Base-by-base conservation (phyloP, 2,329 filamentous ascomycete genomes). In the Nothopassalora personata region DNA sequence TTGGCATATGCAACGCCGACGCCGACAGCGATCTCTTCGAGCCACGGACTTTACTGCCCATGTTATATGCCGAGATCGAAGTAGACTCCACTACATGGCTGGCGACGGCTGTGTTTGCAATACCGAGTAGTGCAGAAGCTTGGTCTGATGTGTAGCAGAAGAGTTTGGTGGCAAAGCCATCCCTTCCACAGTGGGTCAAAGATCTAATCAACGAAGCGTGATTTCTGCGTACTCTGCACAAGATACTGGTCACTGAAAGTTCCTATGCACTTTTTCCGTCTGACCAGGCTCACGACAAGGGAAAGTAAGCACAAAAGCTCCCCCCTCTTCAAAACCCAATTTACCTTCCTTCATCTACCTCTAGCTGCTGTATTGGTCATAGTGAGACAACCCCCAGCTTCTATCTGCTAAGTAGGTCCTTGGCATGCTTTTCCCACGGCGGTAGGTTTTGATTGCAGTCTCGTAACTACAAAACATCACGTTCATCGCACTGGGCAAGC, bases 11-110 rank as follows among this genome's bases (percentile, higher is more conserved):
- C 51, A 85, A 90, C 58, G 87, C 88, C 10, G 89, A 92, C 70
- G 88, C 89, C 6, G 91, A 92, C 75, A 88, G 86, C 51, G 92
- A 92, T 73, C 75, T 92, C 34, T 79, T 91, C 2, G 86, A 90
- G 74, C 84, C 85, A 59, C 77, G 89, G 59, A 90, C 87, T 4
- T 80, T 88, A 46, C 82, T 92, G 65, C 89, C 89, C 27, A 86
- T 86, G 31, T 73, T 92, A 67, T 83, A 86, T 69, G 79, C 82
- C 62, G 85, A 83, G 28, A 71, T 91, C 36, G 75, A 76, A 55
- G 77, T 79, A 48, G 86, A 83, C 0, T 77, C 83, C 66, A 80
- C 77, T 30, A 79, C 77, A 39, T 90, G 86, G 86, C 88, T 89
- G 69, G 80, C 88, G 3, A 86, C 85, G 10, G 88, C 81, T 4